phyloP scores from a whole-genome alignment of 192 early-diverging fungal genomes.

The Endogone sp. region DNA sequence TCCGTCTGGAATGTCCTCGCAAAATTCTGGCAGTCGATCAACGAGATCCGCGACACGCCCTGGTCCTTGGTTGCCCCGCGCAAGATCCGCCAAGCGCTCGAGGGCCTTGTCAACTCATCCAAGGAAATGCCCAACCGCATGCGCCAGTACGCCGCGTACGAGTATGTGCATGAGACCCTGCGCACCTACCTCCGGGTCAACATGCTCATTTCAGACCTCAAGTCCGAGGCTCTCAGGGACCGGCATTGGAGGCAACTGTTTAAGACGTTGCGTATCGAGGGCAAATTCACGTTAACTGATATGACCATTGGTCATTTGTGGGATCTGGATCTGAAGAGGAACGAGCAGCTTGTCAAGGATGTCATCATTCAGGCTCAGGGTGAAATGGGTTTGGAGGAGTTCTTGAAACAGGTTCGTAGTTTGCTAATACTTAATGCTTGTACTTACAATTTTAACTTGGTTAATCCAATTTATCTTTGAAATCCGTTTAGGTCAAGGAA shows the following conservation, averaged over 20 bases:
- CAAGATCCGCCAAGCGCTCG: slow-evolving; percentile 85
- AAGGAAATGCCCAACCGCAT: slow-evolving; percentile 96
- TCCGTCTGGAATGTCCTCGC: slow-evolving; percentile 87
- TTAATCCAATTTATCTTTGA: background rate
- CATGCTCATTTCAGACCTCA: slow-evolving; percentile 78
- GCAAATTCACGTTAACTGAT: slow-evolving; percentile 64
- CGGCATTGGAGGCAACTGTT: slow-evolving; percentile 97
- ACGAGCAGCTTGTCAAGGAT: slow-evolving; percentile 83
- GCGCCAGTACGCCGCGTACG: slow-evolving; percentile 96
- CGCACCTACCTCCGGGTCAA: slow-evolving; percentile 79
- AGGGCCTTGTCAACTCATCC: slow-evolving; percentile 71
- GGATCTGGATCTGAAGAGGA: slow-evolving; percentile 88
- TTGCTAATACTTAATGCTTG: too few relatives aligned
- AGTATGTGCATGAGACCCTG: slow-evolving; percentile 87
- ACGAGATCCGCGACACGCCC: slow-evolving; percentile 80
- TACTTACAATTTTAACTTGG: too few relatives aligned
- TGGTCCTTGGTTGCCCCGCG: slow-evolving; percentile 88
- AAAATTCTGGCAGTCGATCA: slow-evolving; percentile 76
- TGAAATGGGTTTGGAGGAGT: slow-evolving; percentile 99
- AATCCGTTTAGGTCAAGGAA: slow-evolving; percentile 49
- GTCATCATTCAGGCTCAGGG: slow-evolving; percentile 93
- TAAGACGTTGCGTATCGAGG: slow-evolving; percentile 74
- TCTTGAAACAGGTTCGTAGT: slow-evolving; percentile 70
- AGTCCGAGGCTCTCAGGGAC: slow-evolving; percentile 94
- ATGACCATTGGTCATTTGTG: slow-evolving; percentile 94